Base-by-base conservation (phyloP, 192 early-diverging fungal species). In the Haplosporangium gracile region DNA sequence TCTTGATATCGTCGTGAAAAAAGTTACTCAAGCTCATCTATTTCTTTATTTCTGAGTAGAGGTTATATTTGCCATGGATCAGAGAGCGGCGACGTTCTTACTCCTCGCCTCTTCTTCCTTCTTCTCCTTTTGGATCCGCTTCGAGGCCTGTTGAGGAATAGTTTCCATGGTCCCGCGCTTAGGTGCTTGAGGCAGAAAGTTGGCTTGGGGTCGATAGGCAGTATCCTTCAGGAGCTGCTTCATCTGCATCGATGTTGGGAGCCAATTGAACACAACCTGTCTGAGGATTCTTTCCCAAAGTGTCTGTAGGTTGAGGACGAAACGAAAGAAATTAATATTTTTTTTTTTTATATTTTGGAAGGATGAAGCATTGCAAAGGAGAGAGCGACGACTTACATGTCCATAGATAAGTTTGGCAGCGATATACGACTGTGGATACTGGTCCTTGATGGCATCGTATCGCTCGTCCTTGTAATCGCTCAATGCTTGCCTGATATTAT, bases 181-280 rank as follows among this genome's bases (percentile, higher is more conserved):
- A 4, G 60, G 60, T 15, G 26, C 60, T 29, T 65, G 29, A 4
- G 60, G 60, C 11, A 65, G 13, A 29, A 65, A 65, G 60, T 65
- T 65, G 60, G 60, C 60, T 5, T 65, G 60, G 11, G 60, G 60
- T n/a, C 60, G 60, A 4, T 65, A 65, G 11, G 26, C 29, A 0
- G 60, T 65, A 32, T 29, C 26, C 11, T 26, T 29, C 5, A 29
- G 10, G 3, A 65, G 8, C 11, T 65, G 60, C 26, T 65, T 65
- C 60, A 65, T 65, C 60, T 65, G 60, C 26, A 65, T 65, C 3
- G 60, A 65, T 65, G n/a, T 65, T 26, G 60, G 60, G 26, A 65
- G n/a, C 60, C 60, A 65, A 15, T 65, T 65, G 60, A 65, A 65
- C n/a, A 65, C 13, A 2, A 65, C 60, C 60, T 65, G 60, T 15